Percentiles rank a stretch among this genome's conserved stretches.
Conservation (phyloP, 768 basidiomycete species). For the Paxillus ammoniavirescens region DNA sequence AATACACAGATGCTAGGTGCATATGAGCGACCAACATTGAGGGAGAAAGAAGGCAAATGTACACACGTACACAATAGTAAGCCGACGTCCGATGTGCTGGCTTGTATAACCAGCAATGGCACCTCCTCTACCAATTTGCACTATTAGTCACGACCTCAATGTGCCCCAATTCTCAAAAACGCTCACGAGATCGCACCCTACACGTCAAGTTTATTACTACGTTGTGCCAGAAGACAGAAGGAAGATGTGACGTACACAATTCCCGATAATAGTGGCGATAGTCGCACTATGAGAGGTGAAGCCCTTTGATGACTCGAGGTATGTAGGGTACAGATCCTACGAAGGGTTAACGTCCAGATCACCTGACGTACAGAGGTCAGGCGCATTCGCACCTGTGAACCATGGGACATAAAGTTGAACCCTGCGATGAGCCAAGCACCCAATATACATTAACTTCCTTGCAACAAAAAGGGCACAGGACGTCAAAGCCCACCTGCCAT, state of each 20-base stretch:
- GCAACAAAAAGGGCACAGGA: not conserved
- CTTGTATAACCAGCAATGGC: slow-evolving; percentile 67
- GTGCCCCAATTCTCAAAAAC: slow-evolving; percentile 8
- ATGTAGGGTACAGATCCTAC: slow-evolving; percentile 79
- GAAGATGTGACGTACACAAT: slow-evolving; percentile 43
- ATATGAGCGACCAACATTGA: no score
- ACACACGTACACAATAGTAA: slow-evolving; percentile 58
- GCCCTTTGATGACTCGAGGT: slow-evolving; percentile 60
- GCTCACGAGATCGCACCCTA: slow-evolving; percentile 47
- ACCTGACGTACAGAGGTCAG: not conserved
- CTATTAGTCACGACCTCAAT: not conserved
- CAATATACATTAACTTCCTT: not conserved
- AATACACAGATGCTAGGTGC: slow-evolving; percentile 20
- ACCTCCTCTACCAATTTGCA: slow-evolving; percentile 49
- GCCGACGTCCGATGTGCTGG: slow-evolving; percentile 79
- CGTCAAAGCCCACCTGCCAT: slow-evolving; percentile 53
- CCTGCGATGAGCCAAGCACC: slow-evolving; percentile 32
- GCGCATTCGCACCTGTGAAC: slow-evolving; percentile 49
- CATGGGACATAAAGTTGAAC: slow-evolving; percentile 79
- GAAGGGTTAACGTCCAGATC: not conserved
- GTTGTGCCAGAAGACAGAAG: not conserved
- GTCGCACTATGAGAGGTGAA: slow-evolving; percentile 59
- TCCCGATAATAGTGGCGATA: slow-evolving; percentile 80
- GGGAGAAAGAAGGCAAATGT: not conserved
- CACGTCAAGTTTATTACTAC: not conserved